Base-by-base conservation (phyloP, 75 land plant species). In the Selaginella tamariscina region DNA sequence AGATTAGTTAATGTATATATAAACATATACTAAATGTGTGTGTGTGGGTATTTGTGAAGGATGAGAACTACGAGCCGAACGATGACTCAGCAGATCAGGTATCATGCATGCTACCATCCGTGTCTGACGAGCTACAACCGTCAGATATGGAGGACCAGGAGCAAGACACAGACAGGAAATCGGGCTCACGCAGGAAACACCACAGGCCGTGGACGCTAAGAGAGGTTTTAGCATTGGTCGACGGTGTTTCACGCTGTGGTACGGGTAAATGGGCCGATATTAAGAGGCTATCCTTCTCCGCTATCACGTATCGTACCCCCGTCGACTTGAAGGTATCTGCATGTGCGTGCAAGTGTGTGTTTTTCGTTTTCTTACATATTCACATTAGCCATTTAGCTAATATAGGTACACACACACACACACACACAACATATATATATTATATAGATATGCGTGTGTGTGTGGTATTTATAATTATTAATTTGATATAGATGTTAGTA, bases 191-290 rank as follows among this genome's bases (percentile, higher is more conserved):
- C 54, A 82, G 89, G 84, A 94, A 94, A 68, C 96, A 93, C 74
- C 98, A 93, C 65, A 73, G 91, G 33, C 86, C 98, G 31, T 94
- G 98, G 98, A 80, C 96, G 65, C 80, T 94, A 9, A 31, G 57
- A 29, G 98, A 94, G 66, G 98, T 94, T 49, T 72, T 85, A 77
- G 89, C 84, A 64, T 77, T 94, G 1, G 87, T 94, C 57, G 98
- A 94, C 32, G 96, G 96, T 71, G 96, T 94, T 1, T 67, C 86
- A 28, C 78, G 69, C 30, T 94, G 82, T 79, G 98, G 98, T 68
- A 85, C 83, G 71, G 98, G 98, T 29, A 85, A 84, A 68, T 94
- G 98, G 98, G 94, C 98, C 63, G 96, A 94, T 72, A 94, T 94
- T 64, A 89, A 88, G 66, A 68, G 79, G 63, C 68, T 90, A 70